A percentile compares a stretch with the other conserved stretches of the same genome.
phyloP scores from a whole-genome alignment of 2,329 filamentous ascomycete genomes.

The Phaeosphaeria sp. region DNA sequence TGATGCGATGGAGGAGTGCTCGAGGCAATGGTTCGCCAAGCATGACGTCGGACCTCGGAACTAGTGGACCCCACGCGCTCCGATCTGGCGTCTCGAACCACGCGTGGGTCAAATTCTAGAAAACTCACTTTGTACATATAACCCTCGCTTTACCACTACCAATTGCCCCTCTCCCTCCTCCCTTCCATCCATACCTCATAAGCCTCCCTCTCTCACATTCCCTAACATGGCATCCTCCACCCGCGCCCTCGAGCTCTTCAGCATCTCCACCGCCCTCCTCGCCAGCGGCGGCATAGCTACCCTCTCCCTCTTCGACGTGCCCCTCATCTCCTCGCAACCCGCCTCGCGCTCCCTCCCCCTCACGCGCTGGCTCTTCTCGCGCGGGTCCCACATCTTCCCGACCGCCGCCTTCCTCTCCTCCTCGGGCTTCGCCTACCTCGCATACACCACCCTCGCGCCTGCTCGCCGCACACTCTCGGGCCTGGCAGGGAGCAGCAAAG shows the following conservation, averaged over 20 bases:
- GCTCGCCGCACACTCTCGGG: not conserved
- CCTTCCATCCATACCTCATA: too few relatives aligned
- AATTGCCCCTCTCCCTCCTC: too few relatives aligned
- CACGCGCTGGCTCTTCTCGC: slow-evolving; percentile 47
- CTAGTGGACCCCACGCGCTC: slow-evolving; percentile 1
- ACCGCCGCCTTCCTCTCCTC: slow-evolving; percentile 33
- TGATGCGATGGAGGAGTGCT: not conserved
- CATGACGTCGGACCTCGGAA: not conserved
- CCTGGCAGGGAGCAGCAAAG: slow-evolving; percentile 9
- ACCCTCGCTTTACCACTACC: not conserved
- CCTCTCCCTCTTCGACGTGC: slow-evolving; percentile 43
- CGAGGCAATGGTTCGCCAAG: not conserved
- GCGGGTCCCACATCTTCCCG: slow-evolving; percentile 47
- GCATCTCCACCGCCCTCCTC: slow-evolving; percentile 42
- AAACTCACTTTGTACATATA: not conserved
- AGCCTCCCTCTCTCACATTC: not conserved
- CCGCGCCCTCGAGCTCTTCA: slow-evolving; percentile 30
- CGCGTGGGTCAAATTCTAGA: not conserved
- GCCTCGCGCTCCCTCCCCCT: slow-evolving; percentile 48
- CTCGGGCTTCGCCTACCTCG: slow-evolving; percentile 36
- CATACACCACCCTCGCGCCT: slow-evolving; percentile 19
- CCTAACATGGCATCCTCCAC: slow-evolving; percentile 10
- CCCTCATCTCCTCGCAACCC: slow-evolving; percentile 41
- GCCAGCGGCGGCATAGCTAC: slow-evolving; percentile 44
- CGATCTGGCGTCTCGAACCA: not conserved